phyloP scores from a whole-genome alignment of 139 green algal genomes.

The Zygnema circumcarinatum region DNA sequence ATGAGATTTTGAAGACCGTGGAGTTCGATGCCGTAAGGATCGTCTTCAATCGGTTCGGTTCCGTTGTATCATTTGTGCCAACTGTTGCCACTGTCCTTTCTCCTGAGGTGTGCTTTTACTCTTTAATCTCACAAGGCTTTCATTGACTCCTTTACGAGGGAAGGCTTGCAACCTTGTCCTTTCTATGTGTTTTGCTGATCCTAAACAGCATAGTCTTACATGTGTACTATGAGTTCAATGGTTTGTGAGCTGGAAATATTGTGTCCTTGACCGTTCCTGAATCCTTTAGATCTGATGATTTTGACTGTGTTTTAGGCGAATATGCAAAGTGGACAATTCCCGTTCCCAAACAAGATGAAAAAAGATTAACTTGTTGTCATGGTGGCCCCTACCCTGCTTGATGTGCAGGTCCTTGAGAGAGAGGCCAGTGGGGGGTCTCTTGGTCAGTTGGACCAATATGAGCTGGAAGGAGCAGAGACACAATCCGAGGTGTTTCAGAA shows the following conservation, averaged over 20 bases:
- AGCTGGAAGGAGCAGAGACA: slow-evolving; percentile 82
- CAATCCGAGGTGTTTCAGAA: slow-evolving; percentile 86
- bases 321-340: no score
- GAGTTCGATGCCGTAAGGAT: slow-evolving; percentile 76
- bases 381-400: no score
- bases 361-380: no score
- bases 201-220: not conserved
- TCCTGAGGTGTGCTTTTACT: slow-evolving; percentile 69
- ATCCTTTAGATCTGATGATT: no score
- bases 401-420: slow-evolving; percentile 43
- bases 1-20: slow-evolving; percentile 90
- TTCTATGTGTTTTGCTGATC: not conserved
- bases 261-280: no score
- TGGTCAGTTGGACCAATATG: slow-evolving; percentile 87
- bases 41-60: slow-evolving; percentile 95
- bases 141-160: no score
- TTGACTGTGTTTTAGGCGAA: no score
- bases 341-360: no score
- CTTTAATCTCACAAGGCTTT: slow-evolving; percentile 39
- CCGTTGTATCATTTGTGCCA: slow-evolving; percentile 91
- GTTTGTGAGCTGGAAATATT: no score
- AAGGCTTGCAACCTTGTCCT: not conserved
- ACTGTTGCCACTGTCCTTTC: slow-evolving; percentile 91
- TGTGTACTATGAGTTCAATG: not conserved
- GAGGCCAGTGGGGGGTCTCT: slow-evolving; percentile 71